A percentile compares a stretch with the other conserved stretches of the same genome.
phyloP scores from a whole-genome alignment of 1,139 yeast species.

The Geotrichum reessii region DNA sequence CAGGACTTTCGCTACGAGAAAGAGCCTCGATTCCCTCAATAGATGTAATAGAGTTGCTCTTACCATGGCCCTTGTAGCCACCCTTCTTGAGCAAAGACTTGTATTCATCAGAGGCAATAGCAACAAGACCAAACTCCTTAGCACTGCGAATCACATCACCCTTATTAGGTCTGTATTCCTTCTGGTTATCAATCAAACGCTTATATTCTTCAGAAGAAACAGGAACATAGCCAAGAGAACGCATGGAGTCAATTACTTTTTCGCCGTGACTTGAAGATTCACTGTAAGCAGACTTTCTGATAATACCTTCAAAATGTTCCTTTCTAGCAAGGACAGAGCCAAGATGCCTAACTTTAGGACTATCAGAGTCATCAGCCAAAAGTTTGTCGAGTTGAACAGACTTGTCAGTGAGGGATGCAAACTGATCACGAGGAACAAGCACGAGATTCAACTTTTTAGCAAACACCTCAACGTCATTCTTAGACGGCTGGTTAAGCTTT shows the following conservation, averaged over 20 bases:
- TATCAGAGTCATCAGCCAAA: constrained; percentile 6
- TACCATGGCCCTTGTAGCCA: constrained; percentile 20
- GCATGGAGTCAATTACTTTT: constrained; percentile 33
- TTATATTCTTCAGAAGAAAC: constrained; percentile 37
- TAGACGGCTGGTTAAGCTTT: constrained; percentile 23
- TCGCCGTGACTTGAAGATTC: constrained; percentile 27
- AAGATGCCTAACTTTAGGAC: constrained; percentile 20
- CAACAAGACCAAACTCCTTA: constrained; percentile 38
- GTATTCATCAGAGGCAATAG: constrained; percentile 38
- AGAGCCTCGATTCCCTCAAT: constrained; percentile 9
- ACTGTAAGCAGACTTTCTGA: constrained; percentile 21
- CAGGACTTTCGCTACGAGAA: constrained; percentile 11
- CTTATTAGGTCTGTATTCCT: constrained; percentile 35
- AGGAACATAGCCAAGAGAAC: constrained; percentile 35
- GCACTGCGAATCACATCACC: constrained; percentile 38
- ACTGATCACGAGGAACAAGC: constrained; percentile 46
- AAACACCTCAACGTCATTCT: constrained; percentile 42
- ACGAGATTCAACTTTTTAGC: constrained; percentile 48
- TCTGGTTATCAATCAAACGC: constrained; percentile 33
- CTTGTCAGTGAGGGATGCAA: constrained; percentile 23
- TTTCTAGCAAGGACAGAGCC: constrained; percentile 36
- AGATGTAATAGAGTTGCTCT: constrained; percentile 21
- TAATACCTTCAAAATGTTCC: constrained; percentile 35
- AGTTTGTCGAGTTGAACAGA: constrained; percentile 11
- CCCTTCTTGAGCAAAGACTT: constrained; percentile 27